Percentiles rank a stretch among this genome's conserved stretches.
Evolutionary conservation across 129 eudicot species (phyloP).

Genomic region (Apium graveolens): DNA sequence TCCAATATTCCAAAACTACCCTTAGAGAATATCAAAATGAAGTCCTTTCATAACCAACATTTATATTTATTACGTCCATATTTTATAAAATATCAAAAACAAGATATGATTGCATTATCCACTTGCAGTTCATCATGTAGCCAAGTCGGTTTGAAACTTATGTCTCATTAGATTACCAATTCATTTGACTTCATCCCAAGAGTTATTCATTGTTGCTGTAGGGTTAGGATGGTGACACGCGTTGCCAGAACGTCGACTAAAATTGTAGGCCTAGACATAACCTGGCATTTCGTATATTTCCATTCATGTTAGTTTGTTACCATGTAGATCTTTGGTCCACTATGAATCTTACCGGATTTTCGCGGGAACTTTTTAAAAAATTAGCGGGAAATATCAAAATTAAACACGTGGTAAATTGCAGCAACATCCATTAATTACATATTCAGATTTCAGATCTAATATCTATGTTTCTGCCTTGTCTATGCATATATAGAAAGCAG

Average conservation of each 20-base stretch:
- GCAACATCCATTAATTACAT: not conserved
- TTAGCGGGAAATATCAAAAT: not conserved
- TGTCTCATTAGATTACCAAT: not conserved
- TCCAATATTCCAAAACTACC: not conserved
- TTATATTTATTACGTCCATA: not conserved
- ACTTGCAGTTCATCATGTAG: not conserved
- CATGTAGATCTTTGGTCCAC: not conserved
- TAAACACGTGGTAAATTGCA: not conserved
- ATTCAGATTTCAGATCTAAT: too few species aligned
- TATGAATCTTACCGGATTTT: not conserved
- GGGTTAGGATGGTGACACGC: not conserved
- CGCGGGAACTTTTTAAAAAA: not conserved
- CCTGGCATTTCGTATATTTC: not conserved
- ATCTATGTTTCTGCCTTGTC: too few species aligned
- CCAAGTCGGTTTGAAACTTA: not conserved
- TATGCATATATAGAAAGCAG: too few species aligned
- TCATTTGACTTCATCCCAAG: not conserved
- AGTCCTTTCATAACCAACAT: not conserved
- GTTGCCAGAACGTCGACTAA: too few species aligned
- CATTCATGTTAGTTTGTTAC: not conserved
- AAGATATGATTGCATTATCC: not conserved
- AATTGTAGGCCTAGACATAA: too few species aligned
- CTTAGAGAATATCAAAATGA: not conserved
- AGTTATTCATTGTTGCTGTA: not conserved
- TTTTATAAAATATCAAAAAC: not conserved